A percentile compares a stretch with the other conserved stretches of the same genome.
Evolutionary conservation across 169 alveolate genomes (phyloP).

Genomic region (Eimeria mitis): DNA sequence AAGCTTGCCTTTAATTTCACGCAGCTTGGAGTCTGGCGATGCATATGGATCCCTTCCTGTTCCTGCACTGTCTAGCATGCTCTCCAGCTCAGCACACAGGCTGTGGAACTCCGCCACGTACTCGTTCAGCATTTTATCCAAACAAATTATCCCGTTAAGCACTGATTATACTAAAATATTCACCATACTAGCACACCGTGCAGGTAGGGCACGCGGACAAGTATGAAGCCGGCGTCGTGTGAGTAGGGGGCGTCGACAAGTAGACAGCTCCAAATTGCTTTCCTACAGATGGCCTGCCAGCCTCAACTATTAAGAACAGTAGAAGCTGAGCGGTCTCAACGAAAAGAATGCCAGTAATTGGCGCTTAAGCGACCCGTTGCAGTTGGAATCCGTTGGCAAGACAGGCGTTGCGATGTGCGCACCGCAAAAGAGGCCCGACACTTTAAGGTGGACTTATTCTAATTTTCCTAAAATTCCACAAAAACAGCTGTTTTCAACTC

Average conservation of each 20-base stretch:
- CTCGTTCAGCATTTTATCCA: slow-evolving; percentile 46
- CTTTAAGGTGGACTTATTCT: neutral
- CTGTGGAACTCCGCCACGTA: slow-evolving; percentile 69
- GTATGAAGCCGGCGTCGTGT: neutral
- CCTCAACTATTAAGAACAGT: neutral
- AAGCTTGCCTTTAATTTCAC: slow-evolving; percentile 55
- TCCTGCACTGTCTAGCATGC: slow-evolving; percentile 5
- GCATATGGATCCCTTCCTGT: neutral
- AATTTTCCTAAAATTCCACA: neutral
- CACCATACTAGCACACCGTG: slow-evolving; percentile 10
- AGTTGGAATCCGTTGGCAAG: neutral
- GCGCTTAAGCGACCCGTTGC: neutral
- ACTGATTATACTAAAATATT: neutral
- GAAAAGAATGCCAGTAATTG: neutral
- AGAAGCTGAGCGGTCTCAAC: neutral
- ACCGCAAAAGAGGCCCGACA: slow-evolving; percentile 1
- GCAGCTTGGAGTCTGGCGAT: slow-evolving; percentile 26
- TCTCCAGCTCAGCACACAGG: slow-evolving; percentile 69
- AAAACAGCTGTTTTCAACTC: neutral
- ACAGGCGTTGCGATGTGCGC: neutral
- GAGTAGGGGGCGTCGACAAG: neutral
- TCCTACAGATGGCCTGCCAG: slow-evolving; percentile 5
- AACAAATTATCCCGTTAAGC: neutral
- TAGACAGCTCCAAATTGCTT: neutral
- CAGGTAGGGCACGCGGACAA: neutral